Evolutionary conservation across 805 yeast species (phyloP).

Genomic region (Grigorovia transvaalensis): DNA sequence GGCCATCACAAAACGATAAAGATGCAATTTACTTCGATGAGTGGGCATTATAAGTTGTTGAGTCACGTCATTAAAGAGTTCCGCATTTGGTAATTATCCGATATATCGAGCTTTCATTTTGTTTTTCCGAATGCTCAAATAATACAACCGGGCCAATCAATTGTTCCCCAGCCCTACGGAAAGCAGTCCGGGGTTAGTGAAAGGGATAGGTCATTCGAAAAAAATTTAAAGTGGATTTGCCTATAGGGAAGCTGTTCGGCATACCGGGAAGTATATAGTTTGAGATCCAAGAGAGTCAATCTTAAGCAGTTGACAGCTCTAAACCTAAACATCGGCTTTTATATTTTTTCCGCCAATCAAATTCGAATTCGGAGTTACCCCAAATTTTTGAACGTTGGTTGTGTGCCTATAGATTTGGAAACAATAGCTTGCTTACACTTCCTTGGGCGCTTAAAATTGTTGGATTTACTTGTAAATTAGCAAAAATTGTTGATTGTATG

Average conservation of each 20-base stretch:
- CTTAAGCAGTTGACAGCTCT: background rate
- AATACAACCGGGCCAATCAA: no score
- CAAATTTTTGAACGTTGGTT: background rate
- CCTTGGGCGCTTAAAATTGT: background rate
- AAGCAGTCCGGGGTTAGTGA: background rate
- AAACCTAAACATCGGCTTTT: background rate
- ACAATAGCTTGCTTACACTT: background rate
- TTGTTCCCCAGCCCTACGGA: no score
- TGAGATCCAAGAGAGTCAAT: background rate
- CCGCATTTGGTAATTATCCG: background rate
- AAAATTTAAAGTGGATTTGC: no score
- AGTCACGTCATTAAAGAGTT: background rate
- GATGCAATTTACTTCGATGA: conserved; percentile 41
- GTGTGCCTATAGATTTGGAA: background rate
- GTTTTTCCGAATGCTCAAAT: background rate
- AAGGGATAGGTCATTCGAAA: no score
- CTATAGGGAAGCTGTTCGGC: no score
- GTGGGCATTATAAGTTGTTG: conserved; percentile 24
- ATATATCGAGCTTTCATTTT: background rate
- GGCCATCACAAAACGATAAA: conserved; percentile 30
- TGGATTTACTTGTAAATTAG: background rate
- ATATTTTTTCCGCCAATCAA: background rate
- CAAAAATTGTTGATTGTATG: background rate
- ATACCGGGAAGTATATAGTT: background rate
- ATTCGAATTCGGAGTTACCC: background rate